phyloP scores from a whole-genome alignment of 2,329 filamentous ascomycete genomes.

The Fusarium sp. region DNA sequence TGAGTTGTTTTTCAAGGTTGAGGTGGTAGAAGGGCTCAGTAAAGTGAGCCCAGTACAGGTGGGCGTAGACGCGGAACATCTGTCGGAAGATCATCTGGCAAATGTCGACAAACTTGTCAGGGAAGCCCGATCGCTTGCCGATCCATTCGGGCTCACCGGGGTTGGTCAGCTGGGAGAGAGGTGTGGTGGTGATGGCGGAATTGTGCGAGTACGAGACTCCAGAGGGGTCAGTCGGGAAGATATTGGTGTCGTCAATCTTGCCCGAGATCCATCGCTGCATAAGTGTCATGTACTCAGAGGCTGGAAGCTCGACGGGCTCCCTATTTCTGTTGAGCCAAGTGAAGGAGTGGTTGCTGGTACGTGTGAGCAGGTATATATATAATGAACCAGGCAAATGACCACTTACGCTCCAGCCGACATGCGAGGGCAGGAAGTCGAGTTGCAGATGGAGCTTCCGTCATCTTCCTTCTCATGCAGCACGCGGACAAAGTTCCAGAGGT shows the following conservation, averaged over 20 bases:
- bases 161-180: constrained; percentile 73
- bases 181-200: constrained; percentile 67
- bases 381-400: background rate
- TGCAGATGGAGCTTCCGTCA: constrained; percentile 84
- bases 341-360: constrained; percentile 84
- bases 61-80: constrained; percentile 98
- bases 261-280: constrained; percentile 98
- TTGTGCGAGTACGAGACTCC: constrained; percentile 75
- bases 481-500: constrained; percentile 90
- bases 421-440: constrained; percentile 83
- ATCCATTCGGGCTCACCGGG: constrained; percentile 79
- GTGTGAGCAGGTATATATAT: constrained; percentile 23
- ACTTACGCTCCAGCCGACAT: constrained; percentile 96
- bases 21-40: constrained; percentile 86
- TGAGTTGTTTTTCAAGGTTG: constrained; percentile 83
- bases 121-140: constrained; percentile 93
- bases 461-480: constrained; percentile 89
- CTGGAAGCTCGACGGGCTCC: constrained; percentile 91
- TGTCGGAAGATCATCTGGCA: constrained; percentile 96
- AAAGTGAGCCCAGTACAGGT: constrained; percentile 98
- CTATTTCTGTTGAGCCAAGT: constrained; percentile 93
- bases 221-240: constrained; percentile 89
- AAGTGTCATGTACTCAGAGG: constrained; percentile 92
- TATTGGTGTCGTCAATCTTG: constrained; percentile 89
- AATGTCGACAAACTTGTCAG: constrained; percentile 87